Percentiles rank a stretch among this genome's conserved stretches.
Evolutionary conservation across 495 filamentous ascomycete species (phyloP).

Genomic region (Staphylotrichum tortipilum): DNA sequence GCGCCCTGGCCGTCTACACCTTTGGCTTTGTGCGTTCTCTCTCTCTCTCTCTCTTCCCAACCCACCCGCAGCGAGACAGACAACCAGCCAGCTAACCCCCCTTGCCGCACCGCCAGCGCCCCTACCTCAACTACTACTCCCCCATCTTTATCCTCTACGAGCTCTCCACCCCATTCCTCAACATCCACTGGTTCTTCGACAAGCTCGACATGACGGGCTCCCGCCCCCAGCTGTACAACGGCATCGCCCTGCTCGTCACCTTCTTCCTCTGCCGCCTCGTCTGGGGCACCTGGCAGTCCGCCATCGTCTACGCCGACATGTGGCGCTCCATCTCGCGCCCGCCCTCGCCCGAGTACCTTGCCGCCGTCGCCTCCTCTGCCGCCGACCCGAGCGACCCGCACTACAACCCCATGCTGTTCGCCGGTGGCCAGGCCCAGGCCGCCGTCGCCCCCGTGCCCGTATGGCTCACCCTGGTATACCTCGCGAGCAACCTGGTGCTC

Average conservation of each 20-base stretch:
- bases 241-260: conserved; percentile 57
- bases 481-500: conserved; percentile 67
- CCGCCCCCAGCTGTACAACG: conserved; percentile 72
- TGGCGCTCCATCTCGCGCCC: conserved; percentile 49
- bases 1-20: conserved; percentile 75
- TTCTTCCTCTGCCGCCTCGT: conserved; percentile 88
- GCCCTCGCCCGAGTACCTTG: conserved; percentile 24
- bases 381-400: conserved; percentile 21
- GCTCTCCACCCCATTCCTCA: conserved; percentile 86
- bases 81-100: not conserved
- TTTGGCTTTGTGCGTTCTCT: conserved; percentile 94
- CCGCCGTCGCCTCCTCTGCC: conserved; percentile 22
- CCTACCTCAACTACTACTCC: conserved; percentile 90
- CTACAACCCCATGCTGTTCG: conserved; percentile 38
- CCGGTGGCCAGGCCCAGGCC: conserved; percentile 34
- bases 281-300: conserved; percentile 82
- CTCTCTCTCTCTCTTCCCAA: not conserved
- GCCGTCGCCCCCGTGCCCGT: conserved; percentile 51
- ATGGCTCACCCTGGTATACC: conserved; percentile 73
- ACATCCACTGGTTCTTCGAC: conserved; percentile 99
- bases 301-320: conserved; percentile 70
- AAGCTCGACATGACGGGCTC: conserved; percentile 92
- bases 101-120: conserved; percentile 50
- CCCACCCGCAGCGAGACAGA: too few species aligned
- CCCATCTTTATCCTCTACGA: conserved; percentile 94